These are phyloP conservation scores for Huntiella bhutanensis DNA, from an alignment of 2,329 filamentous ascomycete species.

Conservation along the genomic window DNA sequence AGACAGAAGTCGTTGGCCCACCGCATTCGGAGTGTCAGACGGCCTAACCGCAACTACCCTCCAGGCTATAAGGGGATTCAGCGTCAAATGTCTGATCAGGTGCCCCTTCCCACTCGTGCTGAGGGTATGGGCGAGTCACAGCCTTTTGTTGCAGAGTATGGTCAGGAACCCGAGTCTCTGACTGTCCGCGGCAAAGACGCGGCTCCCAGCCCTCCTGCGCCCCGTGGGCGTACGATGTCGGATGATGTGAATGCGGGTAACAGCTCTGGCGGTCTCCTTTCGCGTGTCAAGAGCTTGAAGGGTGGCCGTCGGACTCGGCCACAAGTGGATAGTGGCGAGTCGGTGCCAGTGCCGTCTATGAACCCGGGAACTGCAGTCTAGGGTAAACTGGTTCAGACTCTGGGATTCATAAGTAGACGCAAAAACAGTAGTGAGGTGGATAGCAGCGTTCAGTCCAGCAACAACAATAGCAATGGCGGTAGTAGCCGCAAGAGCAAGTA, in stretches of 20 bases:
- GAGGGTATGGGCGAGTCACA: slow-evolving; percentile 9
- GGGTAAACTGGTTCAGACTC: slow-evolving; percentile 14
- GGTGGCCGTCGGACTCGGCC: slow-evolving; percentile 31
- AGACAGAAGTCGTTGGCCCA: slow-evolving; percentile 93
- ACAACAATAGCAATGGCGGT: neutral
- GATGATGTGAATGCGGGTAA: slow-evolving; percentile 15
- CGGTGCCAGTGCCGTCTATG: slow-evolving; percentile 8
- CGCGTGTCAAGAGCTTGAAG: slow-evolving; percentile 67
- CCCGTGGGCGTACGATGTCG: slow-evolving; percentile 8
- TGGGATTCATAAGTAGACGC: slow-evolving; percentile 12
- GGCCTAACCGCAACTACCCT: slow-evolving; percentile 16
- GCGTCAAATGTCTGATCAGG: slow-evolving; percentile 22
- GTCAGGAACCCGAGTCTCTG: slow-evolving; percentile 33
- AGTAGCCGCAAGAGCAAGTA: neutral
- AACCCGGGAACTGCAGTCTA: slow-evolving; percentile 24
- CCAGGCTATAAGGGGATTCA: slow-evolving; percentile 25
- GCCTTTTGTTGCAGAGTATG: slow-evolving; percentile 36
- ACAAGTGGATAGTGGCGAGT: slow-evolving; percentile 9
- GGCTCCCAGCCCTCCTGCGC: slow-evolving; percentile 11
- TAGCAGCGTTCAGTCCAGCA: neutral
- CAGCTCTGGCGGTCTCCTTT: slow-evolving; percentile 46
- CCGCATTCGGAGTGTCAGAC: slow-evolving; percentile 69
- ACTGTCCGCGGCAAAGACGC: slow-evolving; percentile 23
- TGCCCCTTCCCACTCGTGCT: slow-evolving; percentile 10
- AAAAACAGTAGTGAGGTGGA: slow-evolving; percentile 1